A percentile compares a stretch with the other conserved stretches of the same genome.
These are phyloP conservation scores for Heterobasidion annosum DNA, from an alignment of 1,284 basidiomycete species.

Conservation along the genomic window DNA sequence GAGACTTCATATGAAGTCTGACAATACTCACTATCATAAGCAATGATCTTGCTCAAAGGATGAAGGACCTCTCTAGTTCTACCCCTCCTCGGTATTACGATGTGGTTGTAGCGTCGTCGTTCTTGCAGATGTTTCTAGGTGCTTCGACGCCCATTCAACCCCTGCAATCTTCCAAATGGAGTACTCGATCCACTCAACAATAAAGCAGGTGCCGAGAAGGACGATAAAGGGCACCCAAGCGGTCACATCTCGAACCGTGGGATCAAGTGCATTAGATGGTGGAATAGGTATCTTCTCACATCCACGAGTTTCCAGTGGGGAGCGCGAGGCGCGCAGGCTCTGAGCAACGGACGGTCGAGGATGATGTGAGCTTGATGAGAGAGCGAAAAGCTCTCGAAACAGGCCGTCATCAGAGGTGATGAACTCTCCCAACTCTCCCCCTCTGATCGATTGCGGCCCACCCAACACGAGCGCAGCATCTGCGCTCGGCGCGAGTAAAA, in stretches of 20 bases:
- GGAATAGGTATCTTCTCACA: background rate
- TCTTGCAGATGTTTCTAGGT: constrained; percentile 4
- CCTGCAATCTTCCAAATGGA: constrained; percentile 2
- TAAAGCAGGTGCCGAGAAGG: constrained; percentile 1
- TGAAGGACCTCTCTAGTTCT: too few relatives aligned
- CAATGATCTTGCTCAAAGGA: too few relatives aligned
- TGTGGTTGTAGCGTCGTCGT: too few relatives aligned
- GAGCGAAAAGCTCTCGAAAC: constrained; percentile 2
- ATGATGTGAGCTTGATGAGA: background rate
- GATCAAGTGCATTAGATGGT: background rate
- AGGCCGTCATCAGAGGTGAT: constrained; percentile 4
- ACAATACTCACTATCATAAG: too few relatives aligned
- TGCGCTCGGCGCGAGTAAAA: constrained; percentile 31
- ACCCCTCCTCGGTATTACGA: too few relatives aligned
- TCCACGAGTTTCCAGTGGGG: background rate
- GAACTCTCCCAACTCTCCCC: constrained; percentile 3
- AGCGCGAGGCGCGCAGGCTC: background rate
- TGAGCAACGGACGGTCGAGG: background rate
- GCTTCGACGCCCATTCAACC: background rate
- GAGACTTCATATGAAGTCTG: too few relatives aligned
- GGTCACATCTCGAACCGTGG: background rate
- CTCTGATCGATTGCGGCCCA: background rate
- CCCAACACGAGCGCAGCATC: background rate
- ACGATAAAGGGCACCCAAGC: background rate
- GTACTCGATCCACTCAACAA: constrained; percentile 2